These are phyloP conservation scores for Periconia sp. DNA, from an alignment of 2,329 filamentous ascomycete genomes.

Conservation along the genomic window DNA sequence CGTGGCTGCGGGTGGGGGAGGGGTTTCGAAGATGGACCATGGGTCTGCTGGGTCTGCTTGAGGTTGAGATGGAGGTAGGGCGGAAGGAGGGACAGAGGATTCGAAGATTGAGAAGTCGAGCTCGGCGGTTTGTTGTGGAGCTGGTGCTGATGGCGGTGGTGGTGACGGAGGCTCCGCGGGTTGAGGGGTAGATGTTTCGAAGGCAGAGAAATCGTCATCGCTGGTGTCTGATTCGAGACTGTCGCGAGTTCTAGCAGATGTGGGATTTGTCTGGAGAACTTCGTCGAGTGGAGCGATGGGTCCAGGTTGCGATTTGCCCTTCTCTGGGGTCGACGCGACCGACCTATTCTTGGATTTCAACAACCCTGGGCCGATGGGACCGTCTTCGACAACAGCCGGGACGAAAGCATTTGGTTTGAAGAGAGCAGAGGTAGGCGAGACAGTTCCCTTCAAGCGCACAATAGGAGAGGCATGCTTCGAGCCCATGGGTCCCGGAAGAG, in stretches of 20 bases:
- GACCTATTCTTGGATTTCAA: slow-evolving; percentile 31
- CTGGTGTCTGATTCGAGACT: neutral
- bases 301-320: slow-evolving; percentile 1
- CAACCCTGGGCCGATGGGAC: slow-evolving; percentile 36
- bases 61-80: neutral
- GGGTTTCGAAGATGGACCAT: slow-evolving; percentile 34
- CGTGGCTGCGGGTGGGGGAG: slow-evolving; percentile 13
- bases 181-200: slow-evolving; percentile 1
- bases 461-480: slow-evolving; percentile 36
- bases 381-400: slow-evolving; percentile 28
- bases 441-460: slow-evolving; percentile 36
- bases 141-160: slow-evolving; percentile 5
- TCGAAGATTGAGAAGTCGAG: slow-evolving; percentile 43
- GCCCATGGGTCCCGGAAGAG: slow-evolving; percentile 15
- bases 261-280: slow-evolving; percentile 6
- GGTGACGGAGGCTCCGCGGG: slow-evolving; percentile 8
- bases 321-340: slow-evolving; percentile 14
- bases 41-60: slow-evolving; percentile 21
- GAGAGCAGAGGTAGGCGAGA: slow-evolving; percentile 42
- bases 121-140: slow-evolving; percentile 20
- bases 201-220: slow-evolving; percentile 9
- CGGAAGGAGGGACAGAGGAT: slow-evolving; percentile 17
- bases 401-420: slow-evolving; percentile 37
- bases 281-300: slow-evolving; percentile 6
- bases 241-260: neutral